Evolutionary conservation across 768 basidiomycete genomes (phyloP).

Genomic region (Macrocybe gigantea): DNA sequence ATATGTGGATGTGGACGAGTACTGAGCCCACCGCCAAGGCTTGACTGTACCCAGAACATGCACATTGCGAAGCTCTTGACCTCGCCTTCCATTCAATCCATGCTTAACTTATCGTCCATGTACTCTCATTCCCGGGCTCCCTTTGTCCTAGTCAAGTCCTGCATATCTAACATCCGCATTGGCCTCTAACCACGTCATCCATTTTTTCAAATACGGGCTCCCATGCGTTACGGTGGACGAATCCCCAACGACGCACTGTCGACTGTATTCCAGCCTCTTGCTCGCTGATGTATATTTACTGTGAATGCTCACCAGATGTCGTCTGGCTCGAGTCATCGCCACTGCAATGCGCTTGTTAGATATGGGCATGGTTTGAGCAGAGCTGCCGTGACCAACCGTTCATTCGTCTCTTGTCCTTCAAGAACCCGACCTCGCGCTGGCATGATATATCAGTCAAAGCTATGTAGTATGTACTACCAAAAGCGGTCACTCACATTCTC

Average conservation of each 20-base stretch:
- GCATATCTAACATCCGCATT: constrained; percentile 90
- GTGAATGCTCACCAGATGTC: constrained; percentile 67
- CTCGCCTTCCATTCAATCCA: no score
- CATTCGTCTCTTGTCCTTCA: constrained; percentile 87
- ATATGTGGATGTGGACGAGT: no score
- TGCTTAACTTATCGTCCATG: no score
- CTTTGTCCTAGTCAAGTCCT: constrained; percentile 42
- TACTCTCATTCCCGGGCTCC: no score
- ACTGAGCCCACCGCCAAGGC: no score
- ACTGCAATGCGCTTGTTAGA: constrained; percentile 35
- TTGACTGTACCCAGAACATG: no score
- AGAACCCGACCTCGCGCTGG: constrained; percentile 87
- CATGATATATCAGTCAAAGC: constrained; percentile 3
- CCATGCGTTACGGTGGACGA: constrained; percentile 88
- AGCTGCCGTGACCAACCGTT: constrained; percentile 51
- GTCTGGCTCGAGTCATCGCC: constrained; percentile 87
- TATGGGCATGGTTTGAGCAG: background rate
- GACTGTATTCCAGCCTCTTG: background rate
- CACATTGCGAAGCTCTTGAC: no score
- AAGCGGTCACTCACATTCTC: constrained; percentile 48
- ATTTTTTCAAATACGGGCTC: constrained; percentile 76
- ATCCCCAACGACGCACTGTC: constrained; percentile 88
- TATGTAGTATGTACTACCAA: background rate
- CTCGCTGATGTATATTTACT: background rate
- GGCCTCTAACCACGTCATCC: constrained; percentile 87